phyloP scores from a whole-genome alignment of 139 green algal species.

The Closterium sp. region DNA sequence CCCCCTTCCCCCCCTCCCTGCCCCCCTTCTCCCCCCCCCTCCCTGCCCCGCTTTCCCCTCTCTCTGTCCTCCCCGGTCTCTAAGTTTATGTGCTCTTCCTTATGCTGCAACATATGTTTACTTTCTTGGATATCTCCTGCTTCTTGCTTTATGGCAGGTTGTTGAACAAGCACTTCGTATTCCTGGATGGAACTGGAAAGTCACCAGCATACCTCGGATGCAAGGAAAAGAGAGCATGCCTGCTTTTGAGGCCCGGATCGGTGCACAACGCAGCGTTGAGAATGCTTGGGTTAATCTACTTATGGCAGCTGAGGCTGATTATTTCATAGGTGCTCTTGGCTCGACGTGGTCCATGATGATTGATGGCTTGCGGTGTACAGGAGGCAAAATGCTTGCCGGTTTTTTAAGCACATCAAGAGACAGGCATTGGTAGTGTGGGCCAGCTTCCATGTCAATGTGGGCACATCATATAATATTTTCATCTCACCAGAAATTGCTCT shows the following conservation, averaged over 20 bases:
- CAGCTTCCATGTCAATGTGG: background rate
- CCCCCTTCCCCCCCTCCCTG: background rate
- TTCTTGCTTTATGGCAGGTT: background rate
- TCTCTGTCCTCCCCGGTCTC: too few relatives aligned
- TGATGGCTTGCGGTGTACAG: constrained; percentile 19
- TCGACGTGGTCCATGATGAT: constrained; percentile 24
- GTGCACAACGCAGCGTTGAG: background rate
- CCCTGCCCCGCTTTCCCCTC: background rate
- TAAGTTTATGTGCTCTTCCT: too few relatives aligned
- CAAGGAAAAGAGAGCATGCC: constrained; percentile 20
- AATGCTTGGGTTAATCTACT: constrained; percentile 39
- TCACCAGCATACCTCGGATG: background rate
- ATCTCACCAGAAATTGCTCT: too few relatives aligned
- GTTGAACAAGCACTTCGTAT: background rate
- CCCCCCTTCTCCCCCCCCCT: background rate
- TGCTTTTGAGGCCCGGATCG: constrained; percentile 6
- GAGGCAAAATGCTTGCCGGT: constrained; percentile 6
- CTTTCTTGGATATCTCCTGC: background rate
- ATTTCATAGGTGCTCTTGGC: constrained; percentile 22
- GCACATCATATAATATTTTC: too few relatives aligned
- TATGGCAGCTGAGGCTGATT: constrained; percentile 20
- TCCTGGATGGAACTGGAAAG: background rate
- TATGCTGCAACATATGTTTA: too few relatives aligned
- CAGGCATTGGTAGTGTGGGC: constrained; percentile 7
- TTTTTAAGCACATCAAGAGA: constrained; percentile 25